Evolutionary conservation across 2,329 filamentous ascomycete species (phyloP), one percentile per base, ranked within the genome.

Genomic region (Phoma sp.): DNA sequence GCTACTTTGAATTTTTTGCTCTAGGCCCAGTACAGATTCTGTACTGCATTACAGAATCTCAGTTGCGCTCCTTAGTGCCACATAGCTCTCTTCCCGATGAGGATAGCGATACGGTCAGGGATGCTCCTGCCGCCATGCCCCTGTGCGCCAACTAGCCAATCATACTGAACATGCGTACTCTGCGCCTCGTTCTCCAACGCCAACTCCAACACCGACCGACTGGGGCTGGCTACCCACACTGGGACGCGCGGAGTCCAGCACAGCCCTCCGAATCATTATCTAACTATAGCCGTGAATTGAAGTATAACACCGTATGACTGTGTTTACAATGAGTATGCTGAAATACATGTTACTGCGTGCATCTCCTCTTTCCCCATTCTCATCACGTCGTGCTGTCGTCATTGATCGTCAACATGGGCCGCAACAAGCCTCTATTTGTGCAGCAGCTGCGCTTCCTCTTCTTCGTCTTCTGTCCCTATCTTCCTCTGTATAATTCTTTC

Each of bases 401-500:
- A 68, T 60, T 59, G 47, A 47, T 50, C 47, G 52, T 32, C 51
- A 51, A 44, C 23, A 45, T 52, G 48, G 18, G 36, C 24, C 45
- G 32, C 42, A 61, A 47, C 38, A 69, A 68, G 62, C 40, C 57
- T n/a, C 53, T 52, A 33, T 64, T 56, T 52, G 39, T 41, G 23
- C 67, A 70, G 14, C 57, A 64, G 43, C 13, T 61, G 37, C 58
- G 56, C 23, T 73, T 72, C 45, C 52, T 73, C 7, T 57, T 67
- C 55, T 66, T 62, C 49, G 62, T 66, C 30, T 37, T 69, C 35
- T 68, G 61, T 46, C 68, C 64, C 24, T 70, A 64, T 38, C 49
- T 70, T 7, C 66, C 65, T 3, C 41, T 71, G 11, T 67, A 69
- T 47, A 59, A 61, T 36, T 63, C 54, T 25, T 65, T 50, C 25